Conservation (phyloP, 2,329 filamentous ascomycete species). For the Pseudocercospora fijiensis region DNA sequence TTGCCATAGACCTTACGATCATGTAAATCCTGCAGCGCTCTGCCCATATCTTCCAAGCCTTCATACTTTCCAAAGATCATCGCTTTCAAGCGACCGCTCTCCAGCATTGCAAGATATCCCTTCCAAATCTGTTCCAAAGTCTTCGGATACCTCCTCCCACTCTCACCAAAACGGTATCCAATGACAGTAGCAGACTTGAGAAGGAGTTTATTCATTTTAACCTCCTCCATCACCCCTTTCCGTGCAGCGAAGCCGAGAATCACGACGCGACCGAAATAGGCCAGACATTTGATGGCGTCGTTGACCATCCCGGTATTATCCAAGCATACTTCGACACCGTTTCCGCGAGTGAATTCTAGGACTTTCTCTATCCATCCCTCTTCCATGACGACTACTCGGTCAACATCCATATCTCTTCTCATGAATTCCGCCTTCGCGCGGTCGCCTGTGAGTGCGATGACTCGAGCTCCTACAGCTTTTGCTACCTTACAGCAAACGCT, state of each 20-base stretch:
- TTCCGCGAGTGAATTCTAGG: slow-evolving; percentile 47
- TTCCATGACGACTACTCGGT: slow-evolving; percentile 44
- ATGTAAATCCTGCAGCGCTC: slow-evolving; percentile 54
- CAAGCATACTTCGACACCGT: slow-evolving; percentile 58
- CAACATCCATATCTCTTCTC: slow-evolving; percentile 34
- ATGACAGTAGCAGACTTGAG: slow-evolving; percentile 55
- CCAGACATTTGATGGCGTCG: slow-evolving; percentile 55
- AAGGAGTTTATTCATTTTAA: slow-evolving; percentile 56
- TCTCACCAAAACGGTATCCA: slow-evolving; percentile 61
- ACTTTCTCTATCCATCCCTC: slow-evolving; percentile 55
- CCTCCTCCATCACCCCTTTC: slow-evolving; percentile 53
- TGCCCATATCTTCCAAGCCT: slow-evolving; percentile 52
- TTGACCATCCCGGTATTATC: slow-evolving; percentile 60
- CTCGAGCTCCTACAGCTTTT: slow-evolving; percentile 52
- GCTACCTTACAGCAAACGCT: slow-evolving; percentile 59
- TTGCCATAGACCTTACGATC: slow-evolving; percentile 56
- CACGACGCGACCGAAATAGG: slow-evolving; percentile 55
- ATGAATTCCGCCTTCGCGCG: slow-evolving; percentile 44
- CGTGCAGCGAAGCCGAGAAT: slow-evolving; percentile 60
- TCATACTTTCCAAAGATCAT: slow-evolving; percentile 52
- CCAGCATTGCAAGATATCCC: slow-evolving; percentile 51
- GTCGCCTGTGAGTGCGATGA: slow-evolving; percentile 55
- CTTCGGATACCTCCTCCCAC: slow-evolving; percentile 50
- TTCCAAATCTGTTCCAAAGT: slow-evolving; percentile 53
- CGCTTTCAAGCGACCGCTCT: slow-evolving; percentile 51